Conservation (phyloP, 768 basidiomycete genomes). For the Rhodosporidiobolus odoratus region DNA sequence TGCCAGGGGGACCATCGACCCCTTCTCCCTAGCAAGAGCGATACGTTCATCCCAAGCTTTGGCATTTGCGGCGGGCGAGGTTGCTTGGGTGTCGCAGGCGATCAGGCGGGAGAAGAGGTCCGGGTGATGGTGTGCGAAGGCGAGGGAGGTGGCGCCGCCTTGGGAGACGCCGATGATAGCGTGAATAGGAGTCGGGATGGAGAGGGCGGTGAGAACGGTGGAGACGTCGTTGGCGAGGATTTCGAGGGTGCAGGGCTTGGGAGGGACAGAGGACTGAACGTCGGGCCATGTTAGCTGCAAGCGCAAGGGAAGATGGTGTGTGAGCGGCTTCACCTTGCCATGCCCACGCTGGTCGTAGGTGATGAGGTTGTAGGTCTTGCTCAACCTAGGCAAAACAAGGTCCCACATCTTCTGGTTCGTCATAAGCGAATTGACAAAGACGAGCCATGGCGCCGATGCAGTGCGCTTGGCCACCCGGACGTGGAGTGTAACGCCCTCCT, state of each 20-base stretch:
- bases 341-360: conserved; percentile 47
- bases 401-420: conserved; percentile 47
- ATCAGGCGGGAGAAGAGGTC: conserved; percentile 38
- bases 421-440: conserved; percentile 47
- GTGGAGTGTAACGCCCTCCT: conserved; percentile 31
- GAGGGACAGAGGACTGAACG: conserved; percentile 41
- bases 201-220: conserved; percentile 40
- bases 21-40: conserved; percentile 39
- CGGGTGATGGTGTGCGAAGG: conserved; percentile 44
- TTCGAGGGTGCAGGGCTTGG: conserved; percentile 41
- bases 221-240: conserved; percentile 44
- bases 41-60: conserved; percentile 47
- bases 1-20: conserved; percentile 42
- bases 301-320: neutral
- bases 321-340: conserved; percentile 38
- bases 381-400: conserved; percentile 38
- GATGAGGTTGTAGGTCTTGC: conserved; percentile 44
- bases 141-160: conserved; percentile 46
- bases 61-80: conserved; percentile 44
- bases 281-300: too few relatives aligned
- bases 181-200: conserved; percentile 40
- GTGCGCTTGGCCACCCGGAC: conserved; percentile 28
- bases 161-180: conserved; percentile 47
- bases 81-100: conserved; percentile 46
- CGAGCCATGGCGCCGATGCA: conserved; percentile 40